A percentile compares a stretch with the other conserved stretches of the same genome.
Evolutionary conservation across 495 filamentous ascomycete species (phyloP).

Genomic region (Xylaria bambusicola): DNA sequence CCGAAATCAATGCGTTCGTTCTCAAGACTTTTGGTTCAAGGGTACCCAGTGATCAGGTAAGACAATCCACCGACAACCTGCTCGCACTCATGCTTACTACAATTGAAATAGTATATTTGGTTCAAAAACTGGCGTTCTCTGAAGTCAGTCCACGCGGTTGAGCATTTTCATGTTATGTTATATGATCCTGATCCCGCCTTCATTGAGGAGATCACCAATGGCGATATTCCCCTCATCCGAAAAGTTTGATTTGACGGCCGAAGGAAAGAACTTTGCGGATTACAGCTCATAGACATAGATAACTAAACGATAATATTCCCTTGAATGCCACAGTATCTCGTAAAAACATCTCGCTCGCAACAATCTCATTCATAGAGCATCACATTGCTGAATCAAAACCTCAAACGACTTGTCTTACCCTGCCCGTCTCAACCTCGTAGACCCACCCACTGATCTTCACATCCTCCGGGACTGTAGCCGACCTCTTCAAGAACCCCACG

Average conservation of each 20-base stretch:
- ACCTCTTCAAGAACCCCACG: conserved; percentile 61
- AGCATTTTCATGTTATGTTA: conserved; percentile 94
- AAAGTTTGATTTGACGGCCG: conserved; percentile 20
- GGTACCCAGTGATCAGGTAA: conserved; percentile 46
- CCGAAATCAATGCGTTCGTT: conserved; percentile 70
- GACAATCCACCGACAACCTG: conserved; percentile 16
- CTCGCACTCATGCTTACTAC: background rate
- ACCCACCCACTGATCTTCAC: conserved; percentile 72
- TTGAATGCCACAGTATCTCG: background rate
- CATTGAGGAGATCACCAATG: conserved; percentile 68
- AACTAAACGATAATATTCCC: background rate
- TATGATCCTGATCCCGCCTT: conserved; percentile 70
- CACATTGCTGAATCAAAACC: too few relatives aligned
- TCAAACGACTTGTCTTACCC: conserved; percentile 58
- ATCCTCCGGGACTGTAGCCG: conserved; percentile 58
- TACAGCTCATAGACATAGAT: background rate
- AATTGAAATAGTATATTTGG: conserved; percentile 67
- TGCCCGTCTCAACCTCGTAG: conserved; percentile 79
- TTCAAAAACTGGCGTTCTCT: conserved; percentile 86
- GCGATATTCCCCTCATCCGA: conserved; percentile 63
- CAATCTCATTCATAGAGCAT: too few relatives aligned
- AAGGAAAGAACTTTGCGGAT: background rate
- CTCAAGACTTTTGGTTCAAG: conserved; percentile 57
- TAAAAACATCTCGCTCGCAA: background rate
- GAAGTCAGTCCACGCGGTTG: conserved; percentile 82